phyloP scores from a whole-genome alignment of 352 stramenopile species.

The Albugo candida region DNA sequence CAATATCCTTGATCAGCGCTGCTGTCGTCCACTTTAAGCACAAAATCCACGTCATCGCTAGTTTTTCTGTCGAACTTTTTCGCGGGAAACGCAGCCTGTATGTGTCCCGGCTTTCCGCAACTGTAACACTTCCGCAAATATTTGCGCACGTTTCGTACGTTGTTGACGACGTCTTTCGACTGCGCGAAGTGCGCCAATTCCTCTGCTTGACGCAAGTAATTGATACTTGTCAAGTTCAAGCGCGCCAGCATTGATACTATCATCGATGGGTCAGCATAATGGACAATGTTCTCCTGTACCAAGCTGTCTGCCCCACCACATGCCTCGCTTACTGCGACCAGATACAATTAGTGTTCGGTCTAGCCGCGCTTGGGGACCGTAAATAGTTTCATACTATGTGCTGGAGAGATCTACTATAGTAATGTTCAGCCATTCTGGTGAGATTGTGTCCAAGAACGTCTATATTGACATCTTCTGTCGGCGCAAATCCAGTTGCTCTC shows the following conservation, averaged over 20 bases:
- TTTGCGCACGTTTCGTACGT: neutral
- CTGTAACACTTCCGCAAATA: neutral
- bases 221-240: neutral
- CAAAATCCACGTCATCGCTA: neutral
- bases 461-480: constrained; percentile 1
- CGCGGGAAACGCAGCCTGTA: neutral
- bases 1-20: too few species aligned
- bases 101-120: neutral
- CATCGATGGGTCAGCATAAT: neutral
- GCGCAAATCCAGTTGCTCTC: neutral
- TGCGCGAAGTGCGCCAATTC: too few species aligned
- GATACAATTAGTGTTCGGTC: constrained; percentile 4
- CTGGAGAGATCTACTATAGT: neutral
- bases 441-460: neutral
- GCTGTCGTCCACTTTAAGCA: neutral
- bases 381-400: constrained; percentile 1
- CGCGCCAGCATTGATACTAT: neutral
- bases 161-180: neutral
- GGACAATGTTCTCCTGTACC: too few species aligned
- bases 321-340: too few species aligned
- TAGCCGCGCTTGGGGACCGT: neutral
- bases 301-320: too few species aligned
- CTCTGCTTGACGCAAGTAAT: neutral
- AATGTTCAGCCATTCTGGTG: neutral
- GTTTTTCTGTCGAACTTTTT: neutral